Conservation (phyloP, 345 rosid species). For the Eucalyptus caleyi region DNA sequence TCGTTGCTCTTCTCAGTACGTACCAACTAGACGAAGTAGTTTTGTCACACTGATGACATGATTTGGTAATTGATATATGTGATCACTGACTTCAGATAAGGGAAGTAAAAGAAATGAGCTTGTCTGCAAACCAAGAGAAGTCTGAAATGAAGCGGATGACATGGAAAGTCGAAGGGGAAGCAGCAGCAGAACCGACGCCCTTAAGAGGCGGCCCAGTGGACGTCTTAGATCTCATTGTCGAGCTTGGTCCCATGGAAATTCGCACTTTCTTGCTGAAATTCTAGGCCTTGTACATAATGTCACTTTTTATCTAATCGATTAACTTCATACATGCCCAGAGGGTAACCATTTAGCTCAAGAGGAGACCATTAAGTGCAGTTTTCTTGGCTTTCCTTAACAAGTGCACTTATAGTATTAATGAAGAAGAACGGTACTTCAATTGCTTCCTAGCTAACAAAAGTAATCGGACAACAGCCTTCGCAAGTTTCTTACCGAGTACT, state of each 20-base stretch:
- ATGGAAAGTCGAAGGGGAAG: slow-evolving; percentile 60
- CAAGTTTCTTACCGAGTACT: not conserved
- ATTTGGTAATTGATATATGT: not conserved
- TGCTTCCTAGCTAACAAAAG: not conserved
- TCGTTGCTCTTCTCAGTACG: not conserved
- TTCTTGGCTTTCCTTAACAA: not conserved
- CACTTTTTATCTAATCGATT: not conserved
- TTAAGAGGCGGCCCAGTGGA: slow-evolving; percentile 45
- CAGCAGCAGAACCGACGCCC: not conserved
- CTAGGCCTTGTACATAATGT: not conserved
- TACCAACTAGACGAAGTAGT: not conserved
- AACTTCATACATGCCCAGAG: not conserved
- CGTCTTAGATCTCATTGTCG: slow-evolving; percentile 29
- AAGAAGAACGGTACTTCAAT: not conserved
- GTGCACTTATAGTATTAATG: not conserved
- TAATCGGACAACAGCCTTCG: not conserved
- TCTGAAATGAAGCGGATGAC: slow-evolving; percentile 47
- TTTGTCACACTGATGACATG: not conserved
- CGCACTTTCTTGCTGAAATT: slow-evolving; percentile 50
- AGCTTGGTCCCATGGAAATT: slow-evolving; percentile 75
- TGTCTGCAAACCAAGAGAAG: slow-evolving; percentile 56
- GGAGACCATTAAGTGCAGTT: not conserved
- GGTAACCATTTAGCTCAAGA: not conserved
- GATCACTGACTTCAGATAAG: slow-evolving; percentile 27
- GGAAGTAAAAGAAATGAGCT: slow-evolving; percentile 59